Evolutionary conservation across 2,329 filamentous ascomycete species (phyloP), one percentile per base, ranked within the genome.

Genomic region (Aspergillus sergii): DNA sequence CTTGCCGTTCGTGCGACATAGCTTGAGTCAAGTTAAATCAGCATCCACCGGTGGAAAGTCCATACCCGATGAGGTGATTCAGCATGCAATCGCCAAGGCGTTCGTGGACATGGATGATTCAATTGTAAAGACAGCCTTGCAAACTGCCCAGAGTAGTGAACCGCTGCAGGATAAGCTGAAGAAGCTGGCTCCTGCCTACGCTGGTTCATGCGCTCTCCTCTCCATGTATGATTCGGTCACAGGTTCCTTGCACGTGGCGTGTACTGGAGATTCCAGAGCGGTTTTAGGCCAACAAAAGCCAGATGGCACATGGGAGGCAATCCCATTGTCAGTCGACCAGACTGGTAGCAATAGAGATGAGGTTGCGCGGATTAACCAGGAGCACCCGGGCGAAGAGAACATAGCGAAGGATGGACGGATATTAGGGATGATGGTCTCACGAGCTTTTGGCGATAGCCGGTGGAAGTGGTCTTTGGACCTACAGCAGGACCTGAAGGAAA

Each of bases 371-470:
- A 75, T 92, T 16, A 72, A 80, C 11, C 75, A 74, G 0, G 84
- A 86, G 57, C 90, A 92, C 72, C 90, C 89, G 0, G 85, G 84
- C 46, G 89, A 91, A 75, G 79, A 83, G 21, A 77, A 83, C 10
- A 81, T 88, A 12, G 80, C 91, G 3, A 80, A 83, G 62, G 78
- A 81, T 19, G 89, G 89, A 0, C 83, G 89, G 0, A 75, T 91
- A 0, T 80, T 90, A 63, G 89, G 90, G 1, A 69, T 86, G 1
- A 82, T 87, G 46, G 82, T 90, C 1, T 87, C 88, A 0, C 82
- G 89, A 6, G 89, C 87, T 0, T 91, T 92, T 71, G 90, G 90
- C 19, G 89, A 92, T 71, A 82, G 84, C 57, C 82, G 85, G 62
- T 91, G 87, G 87, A 92, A 92, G 73, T 91, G 88, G 87, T 73